phyloP scores from a whole-genome alignment of 352 stramenopile species.

The Elongisporangium anandrum region DNA sequence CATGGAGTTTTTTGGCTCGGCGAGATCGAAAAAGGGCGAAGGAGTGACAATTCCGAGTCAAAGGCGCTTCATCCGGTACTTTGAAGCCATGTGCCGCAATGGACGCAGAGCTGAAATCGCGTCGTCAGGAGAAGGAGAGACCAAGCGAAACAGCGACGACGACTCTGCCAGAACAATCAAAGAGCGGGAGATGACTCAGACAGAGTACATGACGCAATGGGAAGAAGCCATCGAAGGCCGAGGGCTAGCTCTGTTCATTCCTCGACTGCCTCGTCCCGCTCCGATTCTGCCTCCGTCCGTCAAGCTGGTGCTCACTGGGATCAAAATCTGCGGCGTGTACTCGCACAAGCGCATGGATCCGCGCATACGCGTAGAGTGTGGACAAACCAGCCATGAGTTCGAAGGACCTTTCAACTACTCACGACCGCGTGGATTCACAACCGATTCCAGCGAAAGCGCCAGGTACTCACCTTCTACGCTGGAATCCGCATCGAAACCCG shows the following conservation, averaged over 20 bases:
- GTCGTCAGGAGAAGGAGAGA: conserved; percentile 10
- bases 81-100: conserved; percentile 46
- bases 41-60: conserved; percentile 85
- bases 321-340: conserved; percentile 42
- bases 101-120: conserved; percentile 1
- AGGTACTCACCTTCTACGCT: neutral
- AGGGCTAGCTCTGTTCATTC: conserved; percentile 9
- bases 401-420: conserved; percentile 13
- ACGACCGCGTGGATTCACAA: conserved; percentile 2
- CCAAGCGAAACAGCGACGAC: conserved; percentile 2
- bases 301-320: conserved; percentile 30
- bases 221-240: conserved; percentile 34
- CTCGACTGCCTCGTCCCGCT: conserved; percentile 13
- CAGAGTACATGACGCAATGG: conserved; percentile 46
- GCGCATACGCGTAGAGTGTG: conserved; percentile 49
- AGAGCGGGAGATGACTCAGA: conserved; percentile 28
- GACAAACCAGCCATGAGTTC: conserved; percentile 20
- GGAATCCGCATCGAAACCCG: neutral
- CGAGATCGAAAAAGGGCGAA: conserved; percentile 69
- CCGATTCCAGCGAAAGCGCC: conserved; percentile 5
- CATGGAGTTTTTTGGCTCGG: conserved; percentile 65
- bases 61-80: conserved; percentile 75
- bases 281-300: conserved; percentile 22
- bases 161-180: conserved; percentile 15
- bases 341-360: conserved; percentile 46